phyloP scores from a whole-genome alignment of 176 grass and related monocot genomes.

The Poa annua region DNA sequence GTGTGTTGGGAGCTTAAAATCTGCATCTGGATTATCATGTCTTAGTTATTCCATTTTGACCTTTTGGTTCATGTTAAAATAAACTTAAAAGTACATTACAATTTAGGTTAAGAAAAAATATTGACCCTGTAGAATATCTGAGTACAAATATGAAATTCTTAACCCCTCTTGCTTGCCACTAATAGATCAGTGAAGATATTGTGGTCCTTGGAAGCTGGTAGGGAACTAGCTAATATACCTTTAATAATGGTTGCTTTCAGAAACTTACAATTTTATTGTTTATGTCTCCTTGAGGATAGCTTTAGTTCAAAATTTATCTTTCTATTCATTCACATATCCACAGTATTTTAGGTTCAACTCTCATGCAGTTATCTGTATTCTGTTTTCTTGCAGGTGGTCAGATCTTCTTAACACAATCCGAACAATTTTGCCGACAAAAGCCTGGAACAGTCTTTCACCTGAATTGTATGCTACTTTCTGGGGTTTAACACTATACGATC shows the following conservation, averaged over 20 bases:
- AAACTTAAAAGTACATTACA: constrained; percentile 2
- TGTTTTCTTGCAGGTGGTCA: constrained; percentile 70
- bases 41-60: constrained; percentile 18
- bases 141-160: neutral
- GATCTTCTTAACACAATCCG: constrained; percentile 77
- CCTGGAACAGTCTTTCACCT: constrained; percentile 91
- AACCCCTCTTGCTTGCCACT: neutral
- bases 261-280: constrained; percentile 13
- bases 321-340: constrained; percentile 32
- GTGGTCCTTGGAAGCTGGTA: constrained; percentile 23
- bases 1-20: constrained; percentile 5
- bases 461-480: constrained; percentile 96
- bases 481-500: constrained; percentile 97
- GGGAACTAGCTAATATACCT: constrained; percentile 5
- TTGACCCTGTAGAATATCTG: neutral
- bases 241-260: constrained; percentile 3
- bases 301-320: neutral
- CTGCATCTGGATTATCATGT: neutral
- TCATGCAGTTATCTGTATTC: constrained; percentile 30
- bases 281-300: constrained; percentile 3
- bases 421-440: constrained; percentile 82
- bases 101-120: neutral
- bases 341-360: constrained; percentile 7
- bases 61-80: neutral
- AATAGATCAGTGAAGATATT: constrained; percentile 12